Evolutionary conservation across 441 rosid genomes (phyloP), one percentile per base, ranked within the genome.

Genomic region (Mallotus repandus): DNA sequence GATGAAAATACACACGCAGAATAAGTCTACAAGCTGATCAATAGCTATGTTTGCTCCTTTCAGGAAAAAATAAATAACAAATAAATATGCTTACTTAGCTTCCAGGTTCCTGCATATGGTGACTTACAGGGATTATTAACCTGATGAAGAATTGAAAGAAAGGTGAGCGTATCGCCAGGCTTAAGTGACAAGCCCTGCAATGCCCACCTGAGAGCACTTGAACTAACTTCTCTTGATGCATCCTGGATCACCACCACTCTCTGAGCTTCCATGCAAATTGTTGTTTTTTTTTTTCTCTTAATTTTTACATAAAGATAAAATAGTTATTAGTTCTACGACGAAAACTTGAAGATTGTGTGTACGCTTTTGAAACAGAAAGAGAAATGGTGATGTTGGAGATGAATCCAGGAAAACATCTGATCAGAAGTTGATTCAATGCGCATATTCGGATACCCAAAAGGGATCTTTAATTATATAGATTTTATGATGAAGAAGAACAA

Each of bases 191-290:
- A 75, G 62, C 79, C 83, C 32, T 80, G 57, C 64, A 83, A 62
- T 56, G 78, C 84, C 87, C 84, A 82, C 73, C 67, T 80, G 63
- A 87, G 63, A 13, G 83, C 81, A 29, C 81, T 66, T 48, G 74
- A 70, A 78, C 71, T 58, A 35, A 75, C 75, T 63, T 78, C 78
- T 64, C 45, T 72, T n/a, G 84, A 77, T 54, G 83, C 88, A 80
- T 83, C 87, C 57, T 85, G 83, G 63, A 87, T 82, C 76, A 85
- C 83, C 82, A 80, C 74, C 78, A 82, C 86, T 68, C 84, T 80
- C 71, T 84, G 85, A 65, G 43, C 71, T 49, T 79, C 83, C 62
- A 68, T 25, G 8, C 4, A 25, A 66, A 16, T 25, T 25, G 29
- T 25, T 25, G 29, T 25, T 25, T 25, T 25, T 13, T 66, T 56